Evolutionary conservation across 495 filamentous ascomycete species (phyloP), one percentile per base, ranked within the genome.

Genomic region (Aspergillus kassunensis): DNA sequence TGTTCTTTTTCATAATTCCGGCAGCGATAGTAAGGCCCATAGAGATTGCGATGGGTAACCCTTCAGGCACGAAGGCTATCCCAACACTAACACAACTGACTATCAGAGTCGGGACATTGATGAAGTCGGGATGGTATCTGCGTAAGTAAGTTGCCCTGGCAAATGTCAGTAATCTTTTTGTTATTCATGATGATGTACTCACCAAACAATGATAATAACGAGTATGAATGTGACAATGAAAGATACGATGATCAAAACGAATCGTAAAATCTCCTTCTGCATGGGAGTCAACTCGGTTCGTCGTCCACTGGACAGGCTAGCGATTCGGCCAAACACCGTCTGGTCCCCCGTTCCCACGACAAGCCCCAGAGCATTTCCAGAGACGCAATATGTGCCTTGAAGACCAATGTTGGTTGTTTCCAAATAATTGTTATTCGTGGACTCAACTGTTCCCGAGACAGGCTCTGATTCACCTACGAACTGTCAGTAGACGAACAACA

Each of bases 401-500:
- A 90, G 66, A 15, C 81, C 85, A 42, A 89, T 84, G 58, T 79
- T 83, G 27, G 74, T 73, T n/a, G 85, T 87, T 57, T 88, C 86
- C 24, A 90, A 81, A 55, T 84, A 89, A 58, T 89, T 89, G 21
- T 76, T 68, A 40, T 87, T 80, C 0, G 80, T 84, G 1, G 69
- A 76, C 9, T 85, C 74, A 0, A 82, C 71, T 1, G 73, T 71
- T 6, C 76, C 84, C 8, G 67, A 63, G 8, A 87, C 63, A 13
- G 81, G 80, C 12, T 76, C 63, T 11, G 83, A 81, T 64, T 87
- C 83, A 34, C 81, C 80, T 76, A 44, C 1, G 24, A 27, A 37
- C 27, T 18, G 29, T 43, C 55, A 20, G 34, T 16, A 48, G 3
- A 15, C 20, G 23, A 19, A 24, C 1, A 5, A 20, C 23, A 20